Evolutionary conservation across 208 protist genomes (phyloP).

Genomic region (Acanthamoeba royreba): DNA sequence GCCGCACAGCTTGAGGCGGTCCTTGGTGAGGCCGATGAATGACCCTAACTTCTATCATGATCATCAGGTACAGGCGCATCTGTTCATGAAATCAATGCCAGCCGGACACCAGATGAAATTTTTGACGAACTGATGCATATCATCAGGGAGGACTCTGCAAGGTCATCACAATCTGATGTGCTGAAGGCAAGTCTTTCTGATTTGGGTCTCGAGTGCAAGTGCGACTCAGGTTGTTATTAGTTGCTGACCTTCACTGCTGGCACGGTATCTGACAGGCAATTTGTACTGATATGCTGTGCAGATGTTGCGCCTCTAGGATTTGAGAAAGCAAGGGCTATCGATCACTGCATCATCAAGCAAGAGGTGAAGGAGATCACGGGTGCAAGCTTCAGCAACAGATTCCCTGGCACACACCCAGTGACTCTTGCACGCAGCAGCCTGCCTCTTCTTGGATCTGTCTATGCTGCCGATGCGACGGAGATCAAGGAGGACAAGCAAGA

Average conservation of each 20-base stretch:
- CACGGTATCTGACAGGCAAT: neutral
- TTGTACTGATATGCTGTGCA: neutral
- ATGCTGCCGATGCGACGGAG: neutral
- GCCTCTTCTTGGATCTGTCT: neutral
- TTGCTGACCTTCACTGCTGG: no score
- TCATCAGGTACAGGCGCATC: neutral
- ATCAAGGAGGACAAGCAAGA: neutral
- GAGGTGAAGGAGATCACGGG: neutral
- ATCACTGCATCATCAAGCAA: neutral
- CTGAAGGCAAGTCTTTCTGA: no score
- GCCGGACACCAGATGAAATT: neutral
- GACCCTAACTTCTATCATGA: neutral
- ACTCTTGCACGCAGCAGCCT: neutral
- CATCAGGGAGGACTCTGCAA: neutral
- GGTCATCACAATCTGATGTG: no score
- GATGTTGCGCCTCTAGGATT: neutral
- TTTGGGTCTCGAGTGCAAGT: no score
- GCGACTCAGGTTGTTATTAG: no score
- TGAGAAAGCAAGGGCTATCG: neutral
- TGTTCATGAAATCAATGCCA: neutral
- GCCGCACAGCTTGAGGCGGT: no score
- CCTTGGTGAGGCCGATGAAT: neutral
- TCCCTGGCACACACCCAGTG: neutral
- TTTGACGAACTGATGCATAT: neutral
- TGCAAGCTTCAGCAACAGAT: neutral